Conservation (phyloP, 2,329 filamentous ascomycete genomes). For the Incumbomyces delicatus region DNA sequence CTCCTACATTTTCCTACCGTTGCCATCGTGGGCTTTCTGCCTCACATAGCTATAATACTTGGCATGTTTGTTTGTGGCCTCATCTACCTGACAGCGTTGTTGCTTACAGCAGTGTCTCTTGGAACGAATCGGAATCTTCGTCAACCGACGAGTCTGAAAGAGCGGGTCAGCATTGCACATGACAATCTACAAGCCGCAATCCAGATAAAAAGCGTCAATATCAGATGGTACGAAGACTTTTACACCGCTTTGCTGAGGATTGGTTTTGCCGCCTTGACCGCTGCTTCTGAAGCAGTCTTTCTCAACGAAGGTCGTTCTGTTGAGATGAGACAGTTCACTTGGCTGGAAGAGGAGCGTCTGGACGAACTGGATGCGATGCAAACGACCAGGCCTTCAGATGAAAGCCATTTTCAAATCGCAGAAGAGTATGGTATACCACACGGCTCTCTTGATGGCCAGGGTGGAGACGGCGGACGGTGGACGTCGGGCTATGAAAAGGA, state of each 20-base stretch:
- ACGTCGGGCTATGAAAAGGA: slow-evolving; percentile 38
- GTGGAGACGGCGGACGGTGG: slow-evolving; percentile 25
- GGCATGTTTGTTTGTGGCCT: slow-evolving; percentile 66
- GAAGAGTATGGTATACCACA: slow-evolving; percentile 24
- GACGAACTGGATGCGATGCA: slow-evolving; percentile 56
- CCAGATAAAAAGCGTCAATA: slow-evolving; percentile 67
- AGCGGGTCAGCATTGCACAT: slow-evolving; percentile 62
- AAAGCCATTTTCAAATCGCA: slow-evolving; percentile 21
- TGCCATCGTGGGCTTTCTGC: slow-evolving; percentile 88
- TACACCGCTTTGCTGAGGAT: slow-evolving; percentile 81
- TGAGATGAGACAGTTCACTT: slow-evolving; percentile 66
- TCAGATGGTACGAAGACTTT: slow-evolving; percentile 86
- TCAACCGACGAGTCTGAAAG: slow-evolving; percentile 37
- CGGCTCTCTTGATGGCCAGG: slow-evolving; percentile 15
- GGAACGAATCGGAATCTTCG: slow-evolving; percentile 39
- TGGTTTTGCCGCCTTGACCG: slow-evolving; percentile 80
- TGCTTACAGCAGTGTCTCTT: slow-evolving; percentile 62
- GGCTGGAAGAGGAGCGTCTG: slow-evolving; percentile 81
- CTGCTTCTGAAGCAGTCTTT: slow-evolving; percentile 92
- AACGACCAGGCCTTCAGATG: slow-evolving; percentile 13
- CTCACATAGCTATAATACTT: slow-evolving; percentile 74
- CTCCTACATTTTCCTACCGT: slow-evolving; percentile 85
- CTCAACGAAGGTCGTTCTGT: slow-evolving; percentile 78
- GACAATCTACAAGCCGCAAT: slow-evolving; percentile 87
- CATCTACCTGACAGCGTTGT: slow-evolving; percentile 69